phyloP scores from a whole-genome alignment of 1,284 basidiomycete species.

The Apiotrichum gracile region DNA sequence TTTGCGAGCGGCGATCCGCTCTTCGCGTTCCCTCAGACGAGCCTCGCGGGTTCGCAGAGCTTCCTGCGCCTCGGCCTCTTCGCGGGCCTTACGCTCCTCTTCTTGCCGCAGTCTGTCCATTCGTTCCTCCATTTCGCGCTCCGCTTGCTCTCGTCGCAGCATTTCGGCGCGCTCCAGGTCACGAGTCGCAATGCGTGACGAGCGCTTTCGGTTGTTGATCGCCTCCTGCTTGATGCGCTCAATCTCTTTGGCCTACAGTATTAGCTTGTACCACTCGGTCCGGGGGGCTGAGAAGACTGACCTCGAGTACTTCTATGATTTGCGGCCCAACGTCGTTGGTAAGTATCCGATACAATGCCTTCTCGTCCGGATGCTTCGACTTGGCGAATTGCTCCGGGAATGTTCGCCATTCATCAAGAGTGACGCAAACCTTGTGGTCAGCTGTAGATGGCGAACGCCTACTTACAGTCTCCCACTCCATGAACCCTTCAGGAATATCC shows the following conservation, averaged over 20 bases:
- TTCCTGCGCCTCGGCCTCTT: constrained; percentile 37
- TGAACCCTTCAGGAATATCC: constrained; percentile 37
- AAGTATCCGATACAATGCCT: constrained; percentile 48
- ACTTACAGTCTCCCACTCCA: constrained; percentile 51
- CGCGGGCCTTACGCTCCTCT: constrained; percentile 30
- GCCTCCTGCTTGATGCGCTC: constrained; percentile 47
- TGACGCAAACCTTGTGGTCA: constrained; percentile 49
- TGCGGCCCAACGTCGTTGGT: constrained; percentile 47
- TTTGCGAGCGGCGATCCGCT: constrained; percentile 47
- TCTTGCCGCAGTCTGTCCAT: constrained; percentile 47
- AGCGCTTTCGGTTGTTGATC: constrained; percentile 51
- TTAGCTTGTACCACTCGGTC: no score
- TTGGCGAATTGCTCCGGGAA: constrained; percentile 49
- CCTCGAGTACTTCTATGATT: constrained; percentile 47
- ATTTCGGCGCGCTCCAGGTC: constrained; percentile 51
- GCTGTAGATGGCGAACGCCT: not conserved
- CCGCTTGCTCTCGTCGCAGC: constrained; percentile 42
- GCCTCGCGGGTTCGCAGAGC: constrained; percentile 48
- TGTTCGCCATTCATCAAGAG: constrained; percentile 49
- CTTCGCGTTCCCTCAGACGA: constrained; percentile 47
- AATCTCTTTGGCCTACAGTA: constrained; percentile 34
- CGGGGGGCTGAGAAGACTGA: constrained; percentile 16
- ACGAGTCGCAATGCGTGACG: constrained; percentile 50
- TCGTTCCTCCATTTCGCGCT: constrained; percentile 48
- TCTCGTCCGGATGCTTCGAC: constrained; percentile 51